These are phyloP conservation scores for Penicillium aurantiogriseum DNA, from an alignment of 2,329 filamentous ascomycete genomes.

Conservation along the genomic window DNA sequence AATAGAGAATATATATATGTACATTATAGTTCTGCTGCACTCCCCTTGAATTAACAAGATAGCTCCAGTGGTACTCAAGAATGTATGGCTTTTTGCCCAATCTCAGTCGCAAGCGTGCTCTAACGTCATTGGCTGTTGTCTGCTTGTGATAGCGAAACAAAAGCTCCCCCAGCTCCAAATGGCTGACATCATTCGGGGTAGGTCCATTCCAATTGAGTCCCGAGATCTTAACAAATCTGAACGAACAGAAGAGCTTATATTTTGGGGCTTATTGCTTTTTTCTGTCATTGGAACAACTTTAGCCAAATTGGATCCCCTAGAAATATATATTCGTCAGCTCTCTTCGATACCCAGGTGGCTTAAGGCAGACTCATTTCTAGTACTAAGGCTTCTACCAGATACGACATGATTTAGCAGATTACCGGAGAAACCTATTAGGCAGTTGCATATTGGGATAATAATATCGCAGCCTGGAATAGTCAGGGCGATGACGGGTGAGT, in stretches of 20 bases:
- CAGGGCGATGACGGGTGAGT: not conserved
- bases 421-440: not conserved
- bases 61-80: not conserved
- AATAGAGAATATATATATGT: not conserved
- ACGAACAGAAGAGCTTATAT: not conserved
- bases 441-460: not conserved
- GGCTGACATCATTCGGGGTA: not conserved
- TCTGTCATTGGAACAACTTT: not conserved
- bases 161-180: not conserved
- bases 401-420: too few species aligned
- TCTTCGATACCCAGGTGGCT: too few species aligned
- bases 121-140: not conserved
- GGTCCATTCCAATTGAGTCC: not conserved
- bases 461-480: slow-evolving; percentile 1
- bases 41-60: not conserved
- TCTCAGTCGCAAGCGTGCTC: not conserved
- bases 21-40: not conserved
- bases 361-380: not conserved
- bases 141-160: slow-evolving; percentile 5
- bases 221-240: not conserved
- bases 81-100: not conserved
- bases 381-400: not conserved
- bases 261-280: too few species aligned
- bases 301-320: not conserved
- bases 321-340: not conserved